Conservation (phyloP, 1,284 basidiomycete genomes). For the Cryptococcus amylolentus region DNA sequence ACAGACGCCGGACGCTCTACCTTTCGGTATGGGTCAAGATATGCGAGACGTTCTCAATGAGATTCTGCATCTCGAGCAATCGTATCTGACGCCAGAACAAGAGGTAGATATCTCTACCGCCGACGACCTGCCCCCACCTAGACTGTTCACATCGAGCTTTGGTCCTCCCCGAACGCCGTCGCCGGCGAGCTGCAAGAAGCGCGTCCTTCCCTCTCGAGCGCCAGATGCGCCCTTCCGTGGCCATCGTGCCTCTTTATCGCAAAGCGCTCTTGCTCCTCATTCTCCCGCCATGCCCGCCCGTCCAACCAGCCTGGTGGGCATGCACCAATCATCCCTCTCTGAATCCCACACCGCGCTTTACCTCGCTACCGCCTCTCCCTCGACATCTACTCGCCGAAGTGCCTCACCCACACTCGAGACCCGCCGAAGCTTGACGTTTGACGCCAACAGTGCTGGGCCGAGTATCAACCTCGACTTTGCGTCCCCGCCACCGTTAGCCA, state of each 20-base stretch:
- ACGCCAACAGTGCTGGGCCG: conserved; percentile 36
- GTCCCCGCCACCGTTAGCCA: not conserved
- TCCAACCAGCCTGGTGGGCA: conserved; percentile 26
- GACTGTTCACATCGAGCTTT: conserved; percentile 29
- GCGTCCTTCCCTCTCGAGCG: not conserved
- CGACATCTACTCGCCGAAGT: conserved; percentile 22
- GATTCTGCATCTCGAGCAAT: conserved; percentile 50
- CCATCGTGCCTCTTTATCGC: conserved; percentile 20
- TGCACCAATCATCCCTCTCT: conserved; percentile 42
- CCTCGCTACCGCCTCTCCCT: conserved; percentile 43
- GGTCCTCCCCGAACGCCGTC: conserved; percentile 38
- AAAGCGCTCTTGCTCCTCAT: conserved; percentile 6
- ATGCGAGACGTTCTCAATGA: conserved; percentile 49
- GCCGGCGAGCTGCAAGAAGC: conserved; percentile 19
- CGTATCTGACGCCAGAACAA: conserved; percentile 34
- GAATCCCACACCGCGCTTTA: conserved; percentile 47
- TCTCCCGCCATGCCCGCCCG: conserved; percentile 7
- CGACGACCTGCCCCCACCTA: conserved; percentile 5
- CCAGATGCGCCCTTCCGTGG: conserved; percentile 26
- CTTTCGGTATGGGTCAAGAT: conserved; percentile 40
- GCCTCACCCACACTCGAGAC: conserved; percentile 35
- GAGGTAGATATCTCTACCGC: conserved; percentile 1
- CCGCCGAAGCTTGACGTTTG: conserved; percentile 36
- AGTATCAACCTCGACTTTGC: conserved; percentile 15
- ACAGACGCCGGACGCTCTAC: conserved; percentile 16